Conservation (phyloP, 352 stramenopile genomes). For the Globisporangium canariense region DNA sequence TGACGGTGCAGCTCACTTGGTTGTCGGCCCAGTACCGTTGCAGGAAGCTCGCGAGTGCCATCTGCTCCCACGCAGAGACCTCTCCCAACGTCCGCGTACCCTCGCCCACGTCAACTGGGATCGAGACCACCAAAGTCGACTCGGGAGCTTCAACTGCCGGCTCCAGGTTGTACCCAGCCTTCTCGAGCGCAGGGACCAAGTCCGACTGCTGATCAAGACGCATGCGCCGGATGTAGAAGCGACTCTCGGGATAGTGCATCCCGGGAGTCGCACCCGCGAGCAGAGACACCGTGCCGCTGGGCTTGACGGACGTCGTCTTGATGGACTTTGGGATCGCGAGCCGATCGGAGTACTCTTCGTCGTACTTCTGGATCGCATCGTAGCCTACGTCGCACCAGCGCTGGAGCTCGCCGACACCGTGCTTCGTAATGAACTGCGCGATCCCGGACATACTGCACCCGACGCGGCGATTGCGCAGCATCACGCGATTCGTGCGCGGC, state of each 20-base stretch:
- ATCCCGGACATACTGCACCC: slow-evolving; percentile 92
- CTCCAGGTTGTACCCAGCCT: slow-evolving; percentile 81
- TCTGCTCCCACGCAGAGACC: slow-evolving; percentile 92
- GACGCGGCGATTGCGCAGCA: slow-evolving; percentile 91
- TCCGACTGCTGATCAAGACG: slow-evolving; percentile 81
- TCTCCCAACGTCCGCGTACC: slow-evolving; percentile 80
- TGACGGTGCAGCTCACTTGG: slow-evolving; percentile 93
- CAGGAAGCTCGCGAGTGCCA: slow-evolving; percentile 89
- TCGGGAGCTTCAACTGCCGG: slow-evolving; percentile 56
- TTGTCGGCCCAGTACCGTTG: slow-evolving; percentile 95
- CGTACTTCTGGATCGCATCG: slow-evolving; percentile 67
- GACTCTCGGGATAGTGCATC: slow-evolving; percentile 92
- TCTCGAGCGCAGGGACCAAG: slow-evolving; percentile 65
- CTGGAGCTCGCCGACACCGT: slow-evolving; percentile 77
- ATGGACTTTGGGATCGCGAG: slow-evolving; percentile 87
- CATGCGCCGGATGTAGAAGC: slow-evolving; percentile 92
- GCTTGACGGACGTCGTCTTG: slow-evolving; percentile 93
- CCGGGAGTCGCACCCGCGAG: slow-evolving; percentile 90
- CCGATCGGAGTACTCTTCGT: slow-evolving; percentile 60
- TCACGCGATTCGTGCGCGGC: slow-evolving; percentile 89
- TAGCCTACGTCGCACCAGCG: slow-evolving; percentile 89
- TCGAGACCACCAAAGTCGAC: slow-evolving; percentile 86
- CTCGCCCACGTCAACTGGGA: slow-evolving; percentile 87
- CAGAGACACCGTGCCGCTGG: slow-evolving; percentile 89
- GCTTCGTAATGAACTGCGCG: slow-evolving; percentile 88